These are phyloP conservation scores for Monosporascus sp. DNA, from an alignment of 2,329 filamentous ascomycete species.

Conservation along the genomic window DNA sequence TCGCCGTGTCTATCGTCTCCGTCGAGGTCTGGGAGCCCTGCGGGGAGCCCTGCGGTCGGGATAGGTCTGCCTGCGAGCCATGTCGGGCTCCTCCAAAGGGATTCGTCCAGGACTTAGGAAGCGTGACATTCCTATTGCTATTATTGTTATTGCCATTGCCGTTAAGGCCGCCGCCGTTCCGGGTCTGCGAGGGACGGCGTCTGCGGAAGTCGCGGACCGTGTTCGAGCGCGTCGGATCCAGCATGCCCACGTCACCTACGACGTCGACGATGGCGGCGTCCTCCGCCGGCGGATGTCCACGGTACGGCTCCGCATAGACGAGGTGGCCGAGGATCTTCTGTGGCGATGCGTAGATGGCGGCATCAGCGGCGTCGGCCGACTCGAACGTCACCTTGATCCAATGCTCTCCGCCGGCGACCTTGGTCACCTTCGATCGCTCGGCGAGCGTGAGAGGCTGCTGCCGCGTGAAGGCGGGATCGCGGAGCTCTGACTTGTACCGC, in stretches of 20 bases:
- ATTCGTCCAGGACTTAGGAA: constrained; percentile 29
- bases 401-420: constrained; percentile 76
- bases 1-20: constrained; percentile 51
- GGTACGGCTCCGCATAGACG: constrained; percentile 67
- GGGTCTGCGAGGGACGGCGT: constrained; percentile 16
- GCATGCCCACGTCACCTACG: constrained; percentile 33
- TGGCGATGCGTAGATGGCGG: constrained; percentile 65
- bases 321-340: constrained; percentile 66
- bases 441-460: constrained; percentile 61
- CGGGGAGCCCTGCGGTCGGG: constrained; percentile 33
- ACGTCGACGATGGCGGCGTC: constrained; percentile 59
- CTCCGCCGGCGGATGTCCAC: constrained; percentile 56
- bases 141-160: neutral
- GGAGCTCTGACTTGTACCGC: constrained; percentile 69
- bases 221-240: constrained; percentile 20
- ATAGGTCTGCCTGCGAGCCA: constrained; percentile 19
- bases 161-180: neutral
- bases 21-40: constrained; percentile 47
- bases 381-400: constrained; percentile 90
- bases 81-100: neutral
- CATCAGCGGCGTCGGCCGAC: constrained; percentile 64
- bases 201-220: constrained; percentile 11
- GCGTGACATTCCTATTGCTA: constrained; percentile 12
- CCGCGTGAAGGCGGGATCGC: constrained; percentile 66
- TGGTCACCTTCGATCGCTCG: constrained; percentile 75